These are phyloP conservation scores for Knoxdaviesia capensis DNA, from an alignment of 2,329 filamentous ascomycete genomes.

Conservation along the genomic window DNA sequence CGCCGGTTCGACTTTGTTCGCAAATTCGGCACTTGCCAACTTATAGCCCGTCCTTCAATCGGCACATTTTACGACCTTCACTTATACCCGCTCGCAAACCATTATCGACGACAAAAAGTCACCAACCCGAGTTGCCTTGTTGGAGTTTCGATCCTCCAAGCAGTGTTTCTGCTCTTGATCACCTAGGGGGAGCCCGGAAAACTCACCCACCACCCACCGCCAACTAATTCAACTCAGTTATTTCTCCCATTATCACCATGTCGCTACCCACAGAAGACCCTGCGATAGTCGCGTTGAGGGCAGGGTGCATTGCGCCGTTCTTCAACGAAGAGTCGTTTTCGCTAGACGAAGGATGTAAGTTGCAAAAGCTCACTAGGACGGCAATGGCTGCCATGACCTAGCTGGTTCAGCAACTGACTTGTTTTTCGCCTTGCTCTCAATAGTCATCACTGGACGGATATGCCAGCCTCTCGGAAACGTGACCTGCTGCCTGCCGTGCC, in stretches of 20 bases:
- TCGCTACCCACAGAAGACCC: not conserved
- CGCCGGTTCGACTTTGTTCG: no score
- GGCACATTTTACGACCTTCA: no score
- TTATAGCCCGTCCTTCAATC: no score
- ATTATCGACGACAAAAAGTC: no score
- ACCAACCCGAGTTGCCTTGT: no score
- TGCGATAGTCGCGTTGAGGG: conserved; percentile 1
- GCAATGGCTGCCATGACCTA: conserved; percentile 3
- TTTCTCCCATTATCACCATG: not conserved
- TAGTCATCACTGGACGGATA: conserved; percentile 36
- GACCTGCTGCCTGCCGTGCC: conserved; percentile 78
- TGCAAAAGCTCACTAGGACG: not conserved
- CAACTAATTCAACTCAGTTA: no score
- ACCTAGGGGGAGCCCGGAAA: no score
- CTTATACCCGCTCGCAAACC: no score
- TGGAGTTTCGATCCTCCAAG: no score
- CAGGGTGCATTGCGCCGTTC: conserved; percentile 4
- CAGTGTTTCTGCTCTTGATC: no score
- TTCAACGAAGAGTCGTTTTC: conserved; percentile 4
- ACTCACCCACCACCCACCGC: no score
- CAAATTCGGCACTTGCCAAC: no score
- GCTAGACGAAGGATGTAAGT: conserved; percentile 6
- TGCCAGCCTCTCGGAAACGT: conserved; percentile 24
- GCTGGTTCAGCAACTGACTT: conserved; percentile 11
- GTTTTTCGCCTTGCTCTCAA: not conserved